A percentile compares a stretch with the other conserved stretches of the same genome.
phyloP scores from a whole-genome alignment of 1,139 yeast genomes.

The Zygosaccharomyces pseudobailii region DNA sequence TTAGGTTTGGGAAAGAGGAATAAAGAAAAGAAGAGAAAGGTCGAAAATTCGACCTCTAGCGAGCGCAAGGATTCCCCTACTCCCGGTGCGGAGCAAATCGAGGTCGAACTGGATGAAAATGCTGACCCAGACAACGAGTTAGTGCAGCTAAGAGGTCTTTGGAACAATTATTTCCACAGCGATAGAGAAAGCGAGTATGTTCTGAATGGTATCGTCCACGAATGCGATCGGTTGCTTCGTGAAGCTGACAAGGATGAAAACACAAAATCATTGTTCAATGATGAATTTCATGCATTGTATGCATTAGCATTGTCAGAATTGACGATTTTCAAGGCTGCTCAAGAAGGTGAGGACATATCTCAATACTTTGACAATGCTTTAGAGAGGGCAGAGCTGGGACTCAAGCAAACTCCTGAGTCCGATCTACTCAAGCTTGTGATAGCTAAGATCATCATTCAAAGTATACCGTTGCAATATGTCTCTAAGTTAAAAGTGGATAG shows the following conservation, averaged over 20 bases:
- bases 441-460: constrained; percentile 51
- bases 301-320: constrained; percentile 68
- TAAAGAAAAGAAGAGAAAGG: constrained; percentile 38
- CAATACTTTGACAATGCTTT: constrained; percentile 65
- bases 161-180: constrained; percentile 53
- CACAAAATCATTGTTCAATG: constrained; percentile 39
- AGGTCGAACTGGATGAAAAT: constrained; percentile 66
- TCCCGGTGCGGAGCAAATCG: constrained; percentile 33
- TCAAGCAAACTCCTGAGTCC: constrained; percentile 45
- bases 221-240: constrained; percentile 77
- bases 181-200: constrained; percentile 59
- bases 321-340: constrained; percentile 48
- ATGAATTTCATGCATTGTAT: constrained; percentile 66
- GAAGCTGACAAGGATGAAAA: constrained; percentile 34
- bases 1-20: constrained; percentile 70
- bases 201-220: constrained; percentile 83
- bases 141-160: constrained; percentile 66
- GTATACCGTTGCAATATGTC: constrained; percentile 54
- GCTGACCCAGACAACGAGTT: constrained; percentile 75
- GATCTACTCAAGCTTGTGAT: constrained; percentile 48
- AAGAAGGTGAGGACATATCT: constrained; percentile 36
- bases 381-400: constrained; percentile 64
- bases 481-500: constrained; percentile 45
- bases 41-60: constrained; percentile 5
- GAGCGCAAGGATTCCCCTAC: constrained; percentile 11